Evolutionary conservation across 2,329 filamentous ascomycete genomes (phyloP).

Genomic region (Fusarium bulbicola): DNA sequence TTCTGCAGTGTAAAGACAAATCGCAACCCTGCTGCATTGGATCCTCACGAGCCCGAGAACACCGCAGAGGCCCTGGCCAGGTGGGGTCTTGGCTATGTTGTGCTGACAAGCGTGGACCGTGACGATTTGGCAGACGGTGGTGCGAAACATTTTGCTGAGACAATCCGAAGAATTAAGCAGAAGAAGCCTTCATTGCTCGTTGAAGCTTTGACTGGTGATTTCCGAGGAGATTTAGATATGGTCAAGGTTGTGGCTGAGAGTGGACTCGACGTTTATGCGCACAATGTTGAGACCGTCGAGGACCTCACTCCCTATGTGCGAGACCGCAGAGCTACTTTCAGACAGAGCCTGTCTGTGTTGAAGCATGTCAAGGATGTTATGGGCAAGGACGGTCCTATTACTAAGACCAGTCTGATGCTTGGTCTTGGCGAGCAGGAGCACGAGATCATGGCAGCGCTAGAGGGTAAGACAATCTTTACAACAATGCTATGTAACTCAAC

Average conservation of each 20-base stretch:
- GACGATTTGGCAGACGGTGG: constrained; percentile 93
- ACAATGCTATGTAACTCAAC: neutral
- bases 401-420: constrained; percentile 99
- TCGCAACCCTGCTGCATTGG: constrained; percentile 78
- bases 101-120: constrained; percentile 91
- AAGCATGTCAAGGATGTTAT: constrained; percentile 81
- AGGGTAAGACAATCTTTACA: constrained; percentile 56
- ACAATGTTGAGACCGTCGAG: constrained; percentile 97
- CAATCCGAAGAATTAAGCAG: constrained; percentile 90
- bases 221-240: constrained; percentile 85
- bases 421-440: constrained; percentile 92
- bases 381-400: constrained; percentile 77
- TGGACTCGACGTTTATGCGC: constrained; percentile 94
- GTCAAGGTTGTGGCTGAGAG: constrained; percentile 84
- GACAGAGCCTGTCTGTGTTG: constrained; percentile 83
- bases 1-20: constrained; percentile 98
- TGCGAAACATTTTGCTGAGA: constrained; percentile 90
- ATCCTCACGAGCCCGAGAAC: constrained; percentile 96
- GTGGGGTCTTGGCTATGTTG: constrained; percentile 96
- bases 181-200: constrained; percentile 81
- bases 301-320: constrained; percentile 88
- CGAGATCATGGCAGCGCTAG: constrained; percentile 81
- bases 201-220: constrained; percentile 89
- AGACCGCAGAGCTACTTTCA: constrained; percentile 88
- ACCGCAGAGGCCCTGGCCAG: constrained; percentile 90